Conservation (phyloP, 2,329 filamentous ascomycete genomes). For the Clathrospora elynae region DNA sequence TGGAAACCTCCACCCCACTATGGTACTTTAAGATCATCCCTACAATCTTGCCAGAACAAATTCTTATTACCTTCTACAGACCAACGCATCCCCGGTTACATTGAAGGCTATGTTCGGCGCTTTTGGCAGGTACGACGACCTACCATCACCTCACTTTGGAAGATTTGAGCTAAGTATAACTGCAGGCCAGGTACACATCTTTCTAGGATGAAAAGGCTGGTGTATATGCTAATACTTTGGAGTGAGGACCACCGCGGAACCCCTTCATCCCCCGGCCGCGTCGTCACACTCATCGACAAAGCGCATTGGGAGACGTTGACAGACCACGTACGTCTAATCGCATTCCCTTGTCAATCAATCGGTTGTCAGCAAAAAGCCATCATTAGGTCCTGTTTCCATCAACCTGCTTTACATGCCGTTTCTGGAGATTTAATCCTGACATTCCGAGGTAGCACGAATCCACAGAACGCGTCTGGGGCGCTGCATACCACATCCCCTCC, state of each 20-base stretch:
- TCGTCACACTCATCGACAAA: conserved; percentile 88
- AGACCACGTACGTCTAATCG: conserved; percentile 60
- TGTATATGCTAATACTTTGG: conserved; percentile 14
- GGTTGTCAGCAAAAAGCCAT: no score
- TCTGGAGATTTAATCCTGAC: neutral
- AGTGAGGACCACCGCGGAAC: conserved; percentile 96
- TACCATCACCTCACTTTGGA: neutral
- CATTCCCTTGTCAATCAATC: conserved; percentile 2
- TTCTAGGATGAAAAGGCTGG: conserved; percentile 1
- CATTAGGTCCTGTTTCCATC: no score
- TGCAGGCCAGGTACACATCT: conserved; percentile 43
- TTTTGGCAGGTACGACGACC: conserved; percentile 87
- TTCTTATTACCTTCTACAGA: conserved; percentile 59
- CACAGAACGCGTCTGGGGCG: conserved; percentile 79
- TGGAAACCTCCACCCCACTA: conserved; percentile 98
- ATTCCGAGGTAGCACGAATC: conserved; percentile 47
- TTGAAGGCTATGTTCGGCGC: conserved; percentile 88
- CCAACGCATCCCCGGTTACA: conserved; percentile 82
- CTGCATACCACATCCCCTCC: conserved; percentile 82
- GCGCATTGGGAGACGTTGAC: conserved; percentile 78
- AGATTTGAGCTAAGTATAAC: conserved; percentile 22
- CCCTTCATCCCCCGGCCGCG: conserved; percentile 81
- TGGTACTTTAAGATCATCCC: no score
- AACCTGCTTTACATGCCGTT: neutral
- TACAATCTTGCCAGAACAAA: neutral